Base-by-base conservation (phyloP, 768 basidiomycete species). In the Tricholoma furcatifolium region DNA sequence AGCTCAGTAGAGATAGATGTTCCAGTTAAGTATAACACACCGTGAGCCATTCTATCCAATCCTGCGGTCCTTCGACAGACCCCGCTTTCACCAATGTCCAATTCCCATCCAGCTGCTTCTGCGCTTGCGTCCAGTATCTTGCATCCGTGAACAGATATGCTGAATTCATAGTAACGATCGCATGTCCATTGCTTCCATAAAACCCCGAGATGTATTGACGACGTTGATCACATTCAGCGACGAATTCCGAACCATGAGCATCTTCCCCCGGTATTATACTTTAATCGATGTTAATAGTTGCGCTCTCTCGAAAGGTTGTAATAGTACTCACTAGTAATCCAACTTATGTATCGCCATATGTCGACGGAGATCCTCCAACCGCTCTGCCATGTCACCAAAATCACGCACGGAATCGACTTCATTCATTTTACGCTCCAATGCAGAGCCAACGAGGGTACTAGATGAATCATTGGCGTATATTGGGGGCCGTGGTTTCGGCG, bases 181-280 rank as follows among this genome's bases (percentile, higher is more conserved):
- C 91, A 54, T 83, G 74, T 14, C 91, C 91, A 20, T 84, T 82
- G 31, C 83, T 81, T 31, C 65, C 67, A 23, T 64, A 60, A 32
- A 73, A 74, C 87, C 85, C 87, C 40, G 85, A 85, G 46, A 93
- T 82, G 72, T 81, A 93, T 63, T 90, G 81, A 50, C 87, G 74
- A 43, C 91, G 81, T 65, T 87, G 87, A 67, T 93, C 91, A 53
- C 83, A 81, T 6, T 77, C 66, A 15, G 88, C 81, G 21, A 91
- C 86, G 55, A 91, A 92, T 67, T 93, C 91, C 0, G 90, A 91
- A 47, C 82, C 81, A 64, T 93, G 91, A 5, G 89, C 85, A 62
- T 93, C 91, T 67, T 90, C 88, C 32, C 79, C 83, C 2, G 90
- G 90, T 43, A 93, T 67, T 57, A 91, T 67, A 61, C 90, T 93